Evolutionary conservation across 352 stramenopile genomes (phyloP), one percentile per base, ranked within the genome.

Genomic region (Pythium pectinolyticum): DNA sequence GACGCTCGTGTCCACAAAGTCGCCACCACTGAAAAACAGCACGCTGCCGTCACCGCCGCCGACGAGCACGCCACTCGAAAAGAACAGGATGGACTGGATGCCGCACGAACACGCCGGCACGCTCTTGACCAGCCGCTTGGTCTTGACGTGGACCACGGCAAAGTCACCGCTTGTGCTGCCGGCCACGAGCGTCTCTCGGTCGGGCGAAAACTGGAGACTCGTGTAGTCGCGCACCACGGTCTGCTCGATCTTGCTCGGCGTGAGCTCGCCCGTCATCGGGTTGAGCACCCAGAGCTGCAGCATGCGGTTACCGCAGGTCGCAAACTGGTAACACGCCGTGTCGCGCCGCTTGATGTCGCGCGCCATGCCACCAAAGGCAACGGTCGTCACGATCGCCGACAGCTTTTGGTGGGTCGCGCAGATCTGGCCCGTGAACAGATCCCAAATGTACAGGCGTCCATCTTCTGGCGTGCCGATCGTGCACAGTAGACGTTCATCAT

Each of bases 321-420:
- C 81, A 63, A 98, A 95, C 55, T 96, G 82, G 74, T 98, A 97
- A 45, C 74, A 80, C 24, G 52, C 20, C 30, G 89, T 97, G 66
- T 97, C 85, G 1, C 90, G 77, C 20, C 90, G 84, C 77, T 98
- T 98, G 50, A 98, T 75, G 49, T 98, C 90, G 52, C 88, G 84
- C 12, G 78, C 75, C 77, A 96, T 92, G 24, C 88, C 89, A 43
- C 88, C 89, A 53, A 92, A 97, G 3, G 74, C 69, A n/a, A 94
- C 74, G 12, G 77, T 73, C 7, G 78, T 77, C 47, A 88, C 73
- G 58, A 82, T 78, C 31, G 78, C 66, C 40, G 70, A 59, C 34
- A 94, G 73, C 55, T 94, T 90, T 63, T 87, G 78, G 50, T 91
- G 78, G 10, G 84, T 92, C 10, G 88, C 78, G 55, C 93, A 92